Base-by-base conservation (phyloP, 768 basidiomycete genomes). In the Rhizopogon vesiculosus region DNA sequence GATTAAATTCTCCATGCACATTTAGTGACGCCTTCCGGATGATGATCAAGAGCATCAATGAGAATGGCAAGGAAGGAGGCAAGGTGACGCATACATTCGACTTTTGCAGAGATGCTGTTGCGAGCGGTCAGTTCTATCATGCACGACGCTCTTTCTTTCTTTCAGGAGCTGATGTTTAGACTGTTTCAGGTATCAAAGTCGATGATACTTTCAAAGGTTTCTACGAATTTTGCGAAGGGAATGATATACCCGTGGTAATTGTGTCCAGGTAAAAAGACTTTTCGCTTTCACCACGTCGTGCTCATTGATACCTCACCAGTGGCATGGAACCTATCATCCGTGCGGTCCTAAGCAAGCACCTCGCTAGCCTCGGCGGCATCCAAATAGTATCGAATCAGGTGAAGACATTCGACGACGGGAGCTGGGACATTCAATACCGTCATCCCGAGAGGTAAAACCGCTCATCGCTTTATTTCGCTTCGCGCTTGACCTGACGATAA, bases 351-450 rank as follows among this genome's bases (percentile, higher is more conserved):
- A 82, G 85, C 45, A 65, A 67, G 50, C 87, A 84, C 59, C 84
- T 94, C 44, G 76, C 95, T 51, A 90, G 89, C 9, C 77, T 83
- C 38, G 81, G 86, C 57, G 83, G 82, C 38, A 95, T 98, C 53
- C 84, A 91, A 56, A 89, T 99, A 65, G 91, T 99, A 62, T 86
- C 95, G n/a, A 99, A 99, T 73, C 88, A 92, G 59, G 92, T 90
- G 42, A 74, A 76, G 13, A 72, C 87, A 46, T 74, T 82, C 22
- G 74, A 80, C 6, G 82, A 86, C 56, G 86, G 83, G 2, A 79
- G 76, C 58, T 94, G 95, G 88, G 78, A 81, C 54, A 91, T 98
- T 67, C 78, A 86, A 66, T 98, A 84, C 72, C 82, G 93, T 31
- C 93, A 98, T 69, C 94, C 94, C 1, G 81, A 89, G 15, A 91